These are phyloP conservation scores for Oryza meridionalis DNA, from an alignment of 176 grass and related monocot genomes.

Conservation along the genomic window DNA sequence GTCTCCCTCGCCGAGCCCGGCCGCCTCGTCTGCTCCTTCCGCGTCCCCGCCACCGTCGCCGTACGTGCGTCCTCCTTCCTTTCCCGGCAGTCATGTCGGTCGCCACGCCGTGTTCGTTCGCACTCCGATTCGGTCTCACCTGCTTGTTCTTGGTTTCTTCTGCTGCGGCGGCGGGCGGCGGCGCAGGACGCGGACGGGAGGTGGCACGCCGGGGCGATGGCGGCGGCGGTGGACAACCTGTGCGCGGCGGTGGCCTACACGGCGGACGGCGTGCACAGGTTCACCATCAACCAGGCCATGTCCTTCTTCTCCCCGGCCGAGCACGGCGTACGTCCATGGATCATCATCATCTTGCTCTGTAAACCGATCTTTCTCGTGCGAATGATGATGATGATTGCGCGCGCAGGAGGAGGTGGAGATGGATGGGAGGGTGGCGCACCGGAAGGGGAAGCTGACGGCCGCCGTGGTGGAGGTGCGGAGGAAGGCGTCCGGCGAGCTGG, in stretches of 20 bases:
- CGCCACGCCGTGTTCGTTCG: background rate
- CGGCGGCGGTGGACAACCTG: slow-evolving; percentile 53
- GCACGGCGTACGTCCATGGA: slow-evolving; percentile 10
- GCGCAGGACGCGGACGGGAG: slow-evolving; percentile 48
- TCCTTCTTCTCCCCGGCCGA: slow-evolving; percentile 49
- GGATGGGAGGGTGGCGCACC: slow-evolving; percentile 37
- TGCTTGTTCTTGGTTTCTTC: background rate
- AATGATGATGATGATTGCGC: background rate
- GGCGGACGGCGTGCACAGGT: slow-evolving; percentile 38
- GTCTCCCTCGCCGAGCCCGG: slow-evolving; percentile 42
- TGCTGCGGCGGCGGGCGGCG: background rate
- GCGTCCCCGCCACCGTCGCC: slow-evolving; percentile 52
- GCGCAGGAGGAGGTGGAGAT: slow-evolving; percentile 53
- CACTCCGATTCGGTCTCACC: background rate
- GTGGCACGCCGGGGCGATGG: slow-evolving; percentile 59
- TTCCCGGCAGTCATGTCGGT: background rate
- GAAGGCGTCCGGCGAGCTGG: slow-evolving; percentile 37
- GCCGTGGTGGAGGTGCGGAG: slow-evolving; percentile 53
- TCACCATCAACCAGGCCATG: slow-evolving; percentile 50
- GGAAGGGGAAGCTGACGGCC: slow-evolving; percentile 51
- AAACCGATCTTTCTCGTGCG: background rate
- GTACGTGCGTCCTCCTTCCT: slow-evolving; percentile 28
- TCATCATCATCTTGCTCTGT: background rate
- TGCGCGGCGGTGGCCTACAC: slow-evolving; percentile 51
- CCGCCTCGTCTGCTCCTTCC: slow-evolving; percentile 51